Percentiles rank a stretch among this genome's conserved stretches.
phyloP scores from a whole-genome alignment of 352 stramenopile species.

The Thalassiosira oceanica region DNA sequence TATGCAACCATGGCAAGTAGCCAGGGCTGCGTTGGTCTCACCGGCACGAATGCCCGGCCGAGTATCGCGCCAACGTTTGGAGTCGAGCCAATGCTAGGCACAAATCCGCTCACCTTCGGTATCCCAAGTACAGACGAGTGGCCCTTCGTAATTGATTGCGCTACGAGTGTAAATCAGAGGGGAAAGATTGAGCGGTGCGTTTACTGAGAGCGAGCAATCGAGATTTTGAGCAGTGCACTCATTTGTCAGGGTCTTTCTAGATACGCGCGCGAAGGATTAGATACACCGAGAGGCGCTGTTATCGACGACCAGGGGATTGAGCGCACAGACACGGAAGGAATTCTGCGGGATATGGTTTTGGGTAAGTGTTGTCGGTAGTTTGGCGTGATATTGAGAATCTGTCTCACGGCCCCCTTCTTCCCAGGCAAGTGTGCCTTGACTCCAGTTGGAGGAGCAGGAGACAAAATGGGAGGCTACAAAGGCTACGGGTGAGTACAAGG shows the following conservation, averaged over 20 bases:
- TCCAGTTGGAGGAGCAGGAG: conserved; percentile 58
- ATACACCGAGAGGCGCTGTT: conserved; percentile 51
- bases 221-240: too few relatives aligned
- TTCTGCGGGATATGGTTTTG: conserved; percentile 63
- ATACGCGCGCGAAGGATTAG: conserved; percentile 65
- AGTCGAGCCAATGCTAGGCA: conserved; percentile 64
- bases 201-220: too few relatives aligned
- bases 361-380: too few relatives aligned
- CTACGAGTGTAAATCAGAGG: conserved; percentile 65
- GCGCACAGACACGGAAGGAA: conserved; percentile 69
- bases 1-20: conserved; percentile 66
- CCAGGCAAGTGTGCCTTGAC: conserved; percentile 65
- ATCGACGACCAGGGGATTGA: conserved; percentile 69
- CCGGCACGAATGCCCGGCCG: conserved; percentile 60
- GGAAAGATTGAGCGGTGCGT: conserved; percentile 72
- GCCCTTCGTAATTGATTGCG: conserved; percentile 70
- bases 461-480: conserved; percentile 73
- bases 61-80: conserved; percentile 72
- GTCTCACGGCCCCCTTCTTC: too few relatives aligned
- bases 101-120: conserved; percentile 62
- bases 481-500: too few relatives aligned
- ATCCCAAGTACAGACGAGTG: conserved; percentile 61
- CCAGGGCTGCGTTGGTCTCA: conserved; percentile 60
- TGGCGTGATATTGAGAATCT: too few relatives aligned
- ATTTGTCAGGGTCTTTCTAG: too few relatives aligned